Base-by-base conservation (phyloP, 768 basidiomycete genomes). In the Krasilnikovozyma curviuscula region DNA sequence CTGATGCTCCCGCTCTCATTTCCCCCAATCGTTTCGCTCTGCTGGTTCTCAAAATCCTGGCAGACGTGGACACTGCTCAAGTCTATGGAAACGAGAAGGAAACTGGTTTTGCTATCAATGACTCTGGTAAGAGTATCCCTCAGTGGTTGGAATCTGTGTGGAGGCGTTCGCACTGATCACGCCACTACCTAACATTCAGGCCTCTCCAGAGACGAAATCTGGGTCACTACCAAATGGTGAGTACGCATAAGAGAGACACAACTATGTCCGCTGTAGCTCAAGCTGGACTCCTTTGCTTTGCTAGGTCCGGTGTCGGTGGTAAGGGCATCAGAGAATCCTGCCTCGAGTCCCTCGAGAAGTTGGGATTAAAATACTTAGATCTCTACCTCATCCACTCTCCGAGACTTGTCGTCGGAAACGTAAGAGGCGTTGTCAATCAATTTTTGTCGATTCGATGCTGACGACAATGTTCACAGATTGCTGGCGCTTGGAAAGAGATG, bases 321-420 rank as follows among this genome's bases (percentile, higher is more conserved):
- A 37, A 37, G 31, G 8, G 10, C 33, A 18, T 30, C 25, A n/a
- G 48, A 10, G 19, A 24, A 12, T 40, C 34, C 24, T 35, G 35
- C 8, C 18, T 49, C 39, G 39, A 50, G 16, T 16, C 25, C 13
- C n/a, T 47, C 2, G 31, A 37, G 4, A 37, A 82, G 78, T 71
- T 83, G 9, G 74, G 72, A 0, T 54, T 81, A 12, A 64, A 70
- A 43, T 69, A 73, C 30, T 66, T 83, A 5, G 78, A 83, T 57
- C 62, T 83, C 9, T 83, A 82, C 63, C 72, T 83, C 35, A 73
- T 82, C 31, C 80, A 83, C 55, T 34, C 34, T 3, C 77, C 78
- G 1, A 19, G 49, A 16, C 46, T 57, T 21, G 46, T 46, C 32
- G 10, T 53, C 51, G 41, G 56, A 32, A 39, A 57, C 46, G 52